Conservation (phyloP, 257 asterid species). For the Agastache rugosa region DNA sequence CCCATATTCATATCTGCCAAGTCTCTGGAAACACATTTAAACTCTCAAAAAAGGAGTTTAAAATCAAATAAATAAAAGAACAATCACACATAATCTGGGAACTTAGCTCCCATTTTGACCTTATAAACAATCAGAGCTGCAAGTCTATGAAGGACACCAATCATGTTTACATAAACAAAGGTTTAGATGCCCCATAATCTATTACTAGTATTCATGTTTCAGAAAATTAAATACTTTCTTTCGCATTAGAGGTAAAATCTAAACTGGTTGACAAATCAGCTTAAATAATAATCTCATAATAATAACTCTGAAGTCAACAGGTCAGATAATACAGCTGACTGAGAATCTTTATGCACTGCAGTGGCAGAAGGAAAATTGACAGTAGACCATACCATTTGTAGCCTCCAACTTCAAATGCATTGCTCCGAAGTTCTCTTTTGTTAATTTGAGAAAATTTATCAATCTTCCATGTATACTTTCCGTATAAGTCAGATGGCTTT, state of each 20-base stretch:
- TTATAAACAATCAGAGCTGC: slow-evolving; percentile 17
- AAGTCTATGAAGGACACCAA: slow-evolving; percentile 15
- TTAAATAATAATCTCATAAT: slow-evolving; percentile 16
- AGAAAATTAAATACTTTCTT: slow-evolving; percentile 1
- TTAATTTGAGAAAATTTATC: slow-evolving; percentile 61
- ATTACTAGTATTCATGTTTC: background rate
- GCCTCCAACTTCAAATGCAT: slow-evolving; percentile 70
- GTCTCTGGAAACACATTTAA: slow-evolving; percentile 38
- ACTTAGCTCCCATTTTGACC: slow-evolving; percentile 18
- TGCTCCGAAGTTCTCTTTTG: slow-evolving; percentile 66
- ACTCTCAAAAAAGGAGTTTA: slow-evolving; percentile 34
- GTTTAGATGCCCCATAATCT: background rate
- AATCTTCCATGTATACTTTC: slow-evolving; percentile 65
- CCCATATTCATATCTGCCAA: slow-evolving; percentile 38
- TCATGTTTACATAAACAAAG: slow-evolving; percentile 15
- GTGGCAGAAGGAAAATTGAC: slow-evolving; percentile 27
- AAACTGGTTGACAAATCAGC: slow-evolving; percentile 14
- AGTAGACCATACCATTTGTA: slow-evolving; percentile 55
- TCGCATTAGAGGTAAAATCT: background rate
- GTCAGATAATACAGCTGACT: slow-evolving; percentile 12
- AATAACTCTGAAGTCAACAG: slow-evolving; percentile 18
- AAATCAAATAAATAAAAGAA: slow-evolving; percentile 14
- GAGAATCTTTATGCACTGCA: slow-evolving; percentile 24
- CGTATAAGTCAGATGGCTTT: slow-evolving; percentile 59
- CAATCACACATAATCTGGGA: slow-evolving; percentile 6